These are phyloP conservation scores for Neurospora pannonica DNA, from an alignment of 495 filamentous ascomycete genomes.

Conservation along the genomic window DNA sequence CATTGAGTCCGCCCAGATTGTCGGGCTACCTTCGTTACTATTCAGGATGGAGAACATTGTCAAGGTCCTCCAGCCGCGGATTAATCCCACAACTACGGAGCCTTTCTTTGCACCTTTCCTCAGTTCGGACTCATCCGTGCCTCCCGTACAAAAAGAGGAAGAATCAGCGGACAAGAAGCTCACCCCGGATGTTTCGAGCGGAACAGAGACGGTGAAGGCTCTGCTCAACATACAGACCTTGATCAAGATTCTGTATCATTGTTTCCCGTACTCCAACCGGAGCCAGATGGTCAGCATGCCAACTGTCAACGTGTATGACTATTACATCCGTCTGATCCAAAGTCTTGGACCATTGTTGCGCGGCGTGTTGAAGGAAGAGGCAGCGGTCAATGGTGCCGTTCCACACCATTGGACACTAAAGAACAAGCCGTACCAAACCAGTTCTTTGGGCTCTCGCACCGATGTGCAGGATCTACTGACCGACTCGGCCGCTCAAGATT, in stretches of 20 bases:
- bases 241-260: conserved; percentile 59
- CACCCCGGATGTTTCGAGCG: conserved; percentile 38
- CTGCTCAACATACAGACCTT: conserved; percentile 67
- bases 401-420: conserved; percentile 33
- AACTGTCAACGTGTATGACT: conserved; percentile 70
- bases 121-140: conserved; percentile 21
- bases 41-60: conserved; percentile 60
- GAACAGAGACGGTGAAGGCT: conserved; percentile 67
- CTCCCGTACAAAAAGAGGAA: not conserved
- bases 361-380: conserved; percentile 75
- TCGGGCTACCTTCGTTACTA: conserved; percentile 71
- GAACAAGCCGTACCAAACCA: not conserved
- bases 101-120: conserved; percentile 56
- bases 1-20: conserved; percentile 72
- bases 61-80: conserved; percentile 56
- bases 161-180: not conserved
- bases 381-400: conserved; percentile 44
- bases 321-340: conserved; percentile 58
- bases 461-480: conserved; percentile 11
- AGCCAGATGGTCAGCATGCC: conserved; percentile 40
- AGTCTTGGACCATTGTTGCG: conserved; percentile 68
- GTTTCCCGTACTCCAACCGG: conserved; percentile 56
- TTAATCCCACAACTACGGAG: conserved; percentile 24
- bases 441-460: not conserved
- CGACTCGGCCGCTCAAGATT: conserved; percentile 30